Evolutionary conservation across 108 stramenopile genomes (phyloP), one percentile per base, ranked within the genome.

Genomic region (Craspedostauros australis): DNA sequence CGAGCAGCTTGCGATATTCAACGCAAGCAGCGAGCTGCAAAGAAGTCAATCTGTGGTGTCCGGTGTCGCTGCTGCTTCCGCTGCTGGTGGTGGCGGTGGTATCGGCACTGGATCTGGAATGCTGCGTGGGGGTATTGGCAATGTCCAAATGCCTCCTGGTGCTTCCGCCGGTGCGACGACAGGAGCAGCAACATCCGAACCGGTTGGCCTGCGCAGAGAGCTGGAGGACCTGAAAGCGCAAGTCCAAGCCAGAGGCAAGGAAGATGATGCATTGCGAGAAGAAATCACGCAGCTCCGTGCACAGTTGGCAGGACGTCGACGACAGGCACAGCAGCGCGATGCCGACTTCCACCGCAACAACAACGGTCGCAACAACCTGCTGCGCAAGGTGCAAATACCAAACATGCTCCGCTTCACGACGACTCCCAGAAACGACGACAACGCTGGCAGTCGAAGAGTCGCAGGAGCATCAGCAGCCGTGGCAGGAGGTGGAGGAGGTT

Each of bases 1-100:
- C 63, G 74, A 75, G 34, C 74, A 65, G 28, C 39, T 75, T 19
- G 39, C 69, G 4, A 39, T 60, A 22, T 54, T 75, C 33, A 75
- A 68, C 46, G 50, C 57, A 4, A 36, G 50, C 14, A 56, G 59
- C 29, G 39, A 33, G 2, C 54, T 27, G 21, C 43, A 42, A 14
- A 31, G 39, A 4, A n/a, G n/a, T 21, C 5, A 22, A n/a, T 11
- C 54, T 19, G 19, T 45, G 1, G 27, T 20, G 46, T 30, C 41
- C 30, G 23, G 34, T 12, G 6, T 31, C 21, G 44, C 54, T 0
- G 40, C 31, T 12, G 16, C 21, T 4, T 19, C 15, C 19, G 18
- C 15, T 5, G 24, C 14, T 6, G 30, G 60, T 25, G 50, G 51
- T 14, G 20, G 25, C 25, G 14, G n/a, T 1, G 12, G 11, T 1